Percentiles rank a stretch among this genome's conserved stretches.
Evolutionary conservation across 257 asterid species (phyloP).

Genomic region (Eucommia ulmoides): DNA sequence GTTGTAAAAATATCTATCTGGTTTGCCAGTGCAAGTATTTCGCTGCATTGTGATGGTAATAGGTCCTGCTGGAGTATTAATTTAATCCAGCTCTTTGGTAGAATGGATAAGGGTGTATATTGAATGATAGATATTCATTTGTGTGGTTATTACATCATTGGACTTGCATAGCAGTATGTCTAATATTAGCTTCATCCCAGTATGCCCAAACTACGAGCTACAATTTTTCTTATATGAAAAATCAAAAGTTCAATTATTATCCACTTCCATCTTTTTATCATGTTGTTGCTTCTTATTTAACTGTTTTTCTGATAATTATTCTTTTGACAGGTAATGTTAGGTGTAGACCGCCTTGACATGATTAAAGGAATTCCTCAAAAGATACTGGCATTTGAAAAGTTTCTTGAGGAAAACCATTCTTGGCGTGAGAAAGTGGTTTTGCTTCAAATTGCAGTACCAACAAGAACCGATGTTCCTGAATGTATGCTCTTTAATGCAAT

Average conservation of each 20-base stretch:
- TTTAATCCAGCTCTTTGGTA: no score
- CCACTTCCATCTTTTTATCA: not conserved
- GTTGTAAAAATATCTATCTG: no score
- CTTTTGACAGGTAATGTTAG: slow-evolving; percentile 70
- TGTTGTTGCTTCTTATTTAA: not conserved
- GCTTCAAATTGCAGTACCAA: slow-evolving; percentile 95
- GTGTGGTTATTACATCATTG: not conserved
- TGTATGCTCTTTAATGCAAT: no score
- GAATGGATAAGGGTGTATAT: no score
- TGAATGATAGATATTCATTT: no score
- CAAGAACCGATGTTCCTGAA: slow-evolving; percentile 96
- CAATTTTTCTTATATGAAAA: not conserved
- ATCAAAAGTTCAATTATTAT: not conserved
- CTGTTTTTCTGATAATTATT: not conserved
- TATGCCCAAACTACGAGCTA: no score
- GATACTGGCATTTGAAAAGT: slow-evolving; percentile 85
- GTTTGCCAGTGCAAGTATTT: no score
- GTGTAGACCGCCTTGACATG: slow-evolving; percentile 97
- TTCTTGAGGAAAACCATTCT: slow-evolving; percentile 70
- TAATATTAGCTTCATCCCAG: no score
- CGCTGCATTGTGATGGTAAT: no score
- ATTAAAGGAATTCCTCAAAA: slow-evolving; percentile 94
- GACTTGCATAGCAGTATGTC: no score
- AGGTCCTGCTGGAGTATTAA: no score
- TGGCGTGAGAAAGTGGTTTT: slow-evolving; percentile 93